Percentiles rank a stretch among this genome's conserved stretches.
Evolutionary conservation across 306 rosid genomes (phyloP).

Genomic region (Glycine soja): DNA sequence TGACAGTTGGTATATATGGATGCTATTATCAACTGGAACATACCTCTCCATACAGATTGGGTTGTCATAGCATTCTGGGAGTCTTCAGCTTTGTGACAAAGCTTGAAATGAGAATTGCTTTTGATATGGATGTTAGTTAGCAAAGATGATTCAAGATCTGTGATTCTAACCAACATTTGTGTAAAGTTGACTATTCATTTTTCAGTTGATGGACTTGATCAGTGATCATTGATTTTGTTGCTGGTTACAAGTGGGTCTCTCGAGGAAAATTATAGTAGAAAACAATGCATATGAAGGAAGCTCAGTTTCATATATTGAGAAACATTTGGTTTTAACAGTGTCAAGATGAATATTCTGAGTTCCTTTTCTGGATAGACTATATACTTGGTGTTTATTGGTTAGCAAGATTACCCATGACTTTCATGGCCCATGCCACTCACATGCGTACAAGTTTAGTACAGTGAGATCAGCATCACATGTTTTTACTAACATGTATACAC

Average conservation of each 20-base stretch:
- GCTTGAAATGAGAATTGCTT: conserved; percentile 34
- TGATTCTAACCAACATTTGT: conserved; percentile 23
- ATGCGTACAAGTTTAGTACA: neutral
- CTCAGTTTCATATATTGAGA: neutral
- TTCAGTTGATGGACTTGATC: neutral
- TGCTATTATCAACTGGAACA: conserved; percentile 27
- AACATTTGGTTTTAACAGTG: neutral
- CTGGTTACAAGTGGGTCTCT: neutral
- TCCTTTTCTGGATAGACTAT: conserved; percentile 7
- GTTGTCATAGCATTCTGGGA: conserved; percentile 16
- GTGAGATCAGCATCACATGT: neutral
- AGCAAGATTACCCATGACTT: conserved; percentile 17
- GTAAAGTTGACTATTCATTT: neutral
- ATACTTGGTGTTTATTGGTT: conserved; percentile 1
- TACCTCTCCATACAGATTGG: conserved; percentile 34
- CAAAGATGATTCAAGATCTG: conserved; percentile 23
- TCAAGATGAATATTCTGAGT: neutral
- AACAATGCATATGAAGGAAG: neutral
- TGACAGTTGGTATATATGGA: conserved; percentile 31
- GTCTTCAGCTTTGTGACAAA: neutral
- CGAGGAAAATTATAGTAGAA: too few species aligned
- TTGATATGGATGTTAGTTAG: conserved; percentile 7
- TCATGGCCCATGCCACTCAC: neutral
- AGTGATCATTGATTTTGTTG: neutral
- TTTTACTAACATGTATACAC: neutral